Percentiles rank a stretch among this genome's conserved stretches.
Evolutionary conservation across 176 grass and related monocot genomes (phyloP).

Genomic region (Bolboschoenus planiculmis): DNA sequence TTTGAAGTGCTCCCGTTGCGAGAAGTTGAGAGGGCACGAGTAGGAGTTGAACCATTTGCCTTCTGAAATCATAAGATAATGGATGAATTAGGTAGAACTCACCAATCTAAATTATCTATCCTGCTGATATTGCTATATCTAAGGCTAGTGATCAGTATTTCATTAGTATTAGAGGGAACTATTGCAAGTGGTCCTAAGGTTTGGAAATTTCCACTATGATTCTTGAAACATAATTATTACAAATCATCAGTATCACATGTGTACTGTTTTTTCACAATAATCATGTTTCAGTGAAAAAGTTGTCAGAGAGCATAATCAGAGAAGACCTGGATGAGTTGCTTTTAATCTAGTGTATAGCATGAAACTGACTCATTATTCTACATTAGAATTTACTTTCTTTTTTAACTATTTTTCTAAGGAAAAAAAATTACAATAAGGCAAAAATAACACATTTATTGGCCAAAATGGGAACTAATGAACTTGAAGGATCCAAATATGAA

Average conservation of each 20-base stretch:
- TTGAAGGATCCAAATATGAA: neutral
- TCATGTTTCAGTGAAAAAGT: neutral
- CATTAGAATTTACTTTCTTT: neutral
- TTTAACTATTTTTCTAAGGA: neutral
- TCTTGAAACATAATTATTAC: neutral
- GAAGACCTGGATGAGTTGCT: neutral
- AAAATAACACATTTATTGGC: neutral
- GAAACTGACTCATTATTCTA: neutral
- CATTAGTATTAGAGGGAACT: neutral
- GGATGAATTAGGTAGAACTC: conserved; percentile 6
- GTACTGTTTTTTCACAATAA: neutral
- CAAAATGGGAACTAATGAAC: neutral
- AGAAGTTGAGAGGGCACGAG: conserved; percentile 38
- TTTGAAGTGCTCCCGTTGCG: conserved; percentile 63
- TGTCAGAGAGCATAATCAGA: neutral
- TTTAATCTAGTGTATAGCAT: neutral
- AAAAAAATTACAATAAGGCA: neutral
- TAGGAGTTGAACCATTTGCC: conserved; percentile 34
- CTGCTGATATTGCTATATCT: neutral
- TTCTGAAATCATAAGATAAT: conserved; percentile 19
- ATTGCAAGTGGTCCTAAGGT: neutral
- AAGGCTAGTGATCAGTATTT: neutral
- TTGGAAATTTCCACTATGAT: neutral
- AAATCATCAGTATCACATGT: neutral
- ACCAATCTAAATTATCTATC: conserved; percentile 28